Evolutionary conservation across 2,329 filamentous ascomycete genomes (phyloP).

Genomic region (Penicillium sp.): DNA sequence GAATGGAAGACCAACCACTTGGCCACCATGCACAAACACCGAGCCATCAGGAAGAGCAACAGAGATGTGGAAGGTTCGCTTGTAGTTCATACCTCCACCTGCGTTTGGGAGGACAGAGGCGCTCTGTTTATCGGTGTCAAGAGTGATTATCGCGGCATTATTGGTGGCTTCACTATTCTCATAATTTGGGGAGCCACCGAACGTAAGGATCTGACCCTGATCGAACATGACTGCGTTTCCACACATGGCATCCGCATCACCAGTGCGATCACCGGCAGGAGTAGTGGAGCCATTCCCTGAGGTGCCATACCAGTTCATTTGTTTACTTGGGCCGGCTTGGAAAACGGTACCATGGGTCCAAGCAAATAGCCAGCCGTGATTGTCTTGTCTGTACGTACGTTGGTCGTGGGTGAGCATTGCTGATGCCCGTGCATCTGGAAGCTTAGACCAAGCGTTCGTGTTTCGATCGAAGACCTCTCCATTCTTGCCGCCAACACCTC

Average conservation of each 20-base stretch:
- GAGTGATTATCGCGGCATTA: constrained; percentile 53
- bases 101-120: constrained; percentile 44
- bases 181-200: constrained; percentile 47
- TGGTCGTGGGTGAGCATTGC: constrained; percentile 44
- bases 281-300: constrained; percentile 41
- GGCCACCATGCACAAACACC: constrained; percentile 52
- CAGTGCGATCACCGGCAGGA: constrained; percentile 46
- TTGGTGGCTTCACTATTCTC: constrained; percentile 49
- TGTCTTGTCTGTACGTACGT: constrained; percentile 39
- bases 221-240: constrained; percentile 62
- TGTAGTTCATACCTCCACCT: constrained; percentile 42
- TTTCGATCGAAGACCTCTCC: constrained; percentile 54
- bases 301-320: constrained; percentile 60
- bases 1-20: constrained; percentile 46
- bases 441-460: constrained; percentile 44
- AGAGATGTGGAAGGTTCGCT: constrained; percentile 48
- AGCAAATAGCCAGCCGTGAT: constrained; percentile 57
- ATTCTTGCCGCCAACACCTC: constrained; percentile 53
- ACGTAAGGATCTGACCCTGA: constrained; percentile 56
- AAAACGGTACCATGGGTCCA: constrained; percentile 54
- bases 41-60: constrained; percentile 53
- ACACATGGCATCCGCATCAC: constrained; percentile 55
- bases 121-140: constrained; percentile 30
- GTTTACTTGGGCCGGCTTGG: constrained; percentile 56
- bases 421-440: constrained; percentile 53